Percentiles rank a stretch among this genome's conserved stretches.
Conservation (phyloP, 106 monocot species). For the Dioscorea zingiberensis region DNA sequence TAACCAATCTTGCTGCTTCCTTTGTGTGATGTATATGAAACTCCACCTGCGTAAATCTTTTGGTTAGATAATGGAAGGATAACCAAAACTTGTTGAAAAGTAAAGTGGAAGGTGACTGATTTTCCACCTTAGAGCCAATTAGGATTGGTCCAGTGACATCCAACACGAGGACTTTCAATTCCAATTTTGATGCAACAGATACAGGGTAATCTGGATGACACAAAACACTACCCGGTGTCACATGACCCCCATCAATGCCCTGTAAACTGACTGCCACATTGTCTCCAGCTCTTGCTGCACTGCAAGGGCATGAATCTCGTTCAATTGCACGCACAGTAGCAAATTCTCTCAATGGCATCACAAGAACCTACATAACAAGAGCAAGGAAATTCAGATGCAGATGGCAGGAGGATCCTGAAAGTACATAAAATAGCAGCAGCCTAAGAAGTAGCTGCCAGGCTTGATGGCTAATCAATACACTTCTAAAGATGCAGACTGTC, state of each 20-base stretch:
- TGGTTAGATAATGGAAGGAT: not conserved
- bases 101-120: not conserved
- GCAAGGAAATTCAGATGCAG: too few relatives aligned
- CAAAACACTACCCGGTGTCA: constrained; percentile 57
- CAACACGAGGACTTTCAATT: constrained; percentile 70
- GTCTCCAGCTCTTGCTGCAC: constrained; percentile 77
- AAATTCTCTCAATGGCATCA: constrained; percentile 71
- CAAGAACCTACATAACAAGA: constrained; percentile 46
- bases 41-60: constrained; percentile 42
- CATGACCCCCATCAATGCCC: constrained; percentile 32
- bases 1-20: constrained; percentile 53
- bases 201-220: constrained; percentile 90
- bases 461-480: too few relatives aligned
- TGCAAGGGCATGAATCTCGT: constrained; percentile 51
- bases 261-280: constrained; percentile 64
- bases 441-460: too few relatives aligned
- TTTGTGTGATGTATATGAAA: constrained; percentile 73
- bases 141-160: constrained; percentile 62
- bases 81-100: not conserved
- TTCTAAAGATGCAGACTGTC: too few relatives aligned
- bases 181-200: constrained; percentile 49
- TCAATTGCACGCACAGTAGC: constrained; percentile 61
- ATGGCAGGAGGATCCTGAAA: too few relatives aligned
- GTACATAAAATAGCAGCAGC: too few relatives aligned
- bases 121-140: constrained; percentile 59